Evolutionary conservation across 495 filamentous ascomycete species (phyloP).

Genomic region (Diplogelasinospora grovesii): DNA sequence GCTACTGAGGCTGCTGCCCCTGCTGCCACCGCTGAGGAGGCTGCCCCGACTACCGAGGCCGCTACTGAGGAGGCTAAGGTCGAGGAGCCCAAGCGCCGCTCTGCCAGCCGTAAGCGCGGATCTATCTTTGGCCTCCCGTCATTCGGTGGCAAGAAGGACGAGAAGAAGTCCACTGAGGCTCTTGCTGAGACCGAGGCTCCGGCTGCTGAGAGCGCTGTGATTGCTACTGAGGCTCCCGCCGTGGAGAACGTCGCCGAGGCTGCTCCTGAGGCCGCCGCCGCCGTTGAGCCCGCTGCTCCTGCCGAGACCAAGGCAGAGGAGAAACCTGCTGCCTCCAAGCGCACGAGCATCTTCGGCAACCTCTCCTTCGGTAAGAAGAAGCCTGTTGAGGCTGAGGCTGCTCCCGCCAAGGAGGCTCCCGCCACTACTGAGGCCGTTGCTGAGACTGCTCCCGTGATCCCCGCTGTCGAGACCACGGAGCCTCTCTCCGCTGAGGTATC

Average conservation of each 20-base stretch:
- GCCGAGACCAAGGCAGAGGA: slow-evolving; percentile 32
- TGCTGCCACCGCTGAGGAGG: slow-evolving; percentile 29
- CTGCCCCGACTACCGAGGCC: slow-evolving; percentile 33
- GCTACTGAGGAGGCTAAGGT: slow-evolving; percentile 39
- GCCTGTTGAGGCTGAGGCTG: slow-evolving; percentile 34
- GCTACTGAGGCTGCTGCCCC: slow-evolving; percentile 22
- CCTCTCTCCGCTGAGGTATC: slow-evolving; percentile 43
- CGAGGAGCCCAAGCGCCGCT: slow-evolving; percentile 55
- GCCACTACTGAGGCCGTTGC: slow-evolving; percentile 40
- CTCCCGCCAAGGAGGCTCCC: slow-evolving; percentile 29
- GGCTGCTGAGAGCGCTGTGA: slow-evolving; percentile 21
- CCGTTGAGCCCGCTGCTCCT: slow-evolving; percentile 19
- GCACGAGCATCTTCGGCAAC: slow-evolving; percentile 46
- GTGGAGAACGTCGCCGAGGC: too few relatives aligned
- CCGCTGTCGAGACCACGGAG: slow-evolving; percentile 49
- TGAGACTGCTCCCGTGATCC: slow-evolving; percentile 52
- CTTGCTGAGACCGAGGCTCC: slow-evolving; percentile 34
- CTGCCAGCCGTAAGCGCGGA: slow-evolving; percentile 77
- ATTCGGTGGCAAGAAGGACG: slow-evolving; percentile 70
- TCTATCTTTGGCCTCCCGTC: slow-evolving; percentile 65
- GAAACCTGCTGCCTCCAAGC: slow-evolving; percentile 31
- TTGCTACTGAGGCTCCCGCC: slow-evolving; percentile 20
- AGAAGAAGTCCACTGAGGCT: slow-evolving; percentile 48
- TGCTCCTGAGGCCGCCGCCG: slow-evolving; percentile 27
- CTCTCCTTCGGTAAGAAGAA: slow-evolving; percentile 50